Conservation (phyloP, 495 filamentous ascomycete genomes). For the Letharia lupina region DNA sequence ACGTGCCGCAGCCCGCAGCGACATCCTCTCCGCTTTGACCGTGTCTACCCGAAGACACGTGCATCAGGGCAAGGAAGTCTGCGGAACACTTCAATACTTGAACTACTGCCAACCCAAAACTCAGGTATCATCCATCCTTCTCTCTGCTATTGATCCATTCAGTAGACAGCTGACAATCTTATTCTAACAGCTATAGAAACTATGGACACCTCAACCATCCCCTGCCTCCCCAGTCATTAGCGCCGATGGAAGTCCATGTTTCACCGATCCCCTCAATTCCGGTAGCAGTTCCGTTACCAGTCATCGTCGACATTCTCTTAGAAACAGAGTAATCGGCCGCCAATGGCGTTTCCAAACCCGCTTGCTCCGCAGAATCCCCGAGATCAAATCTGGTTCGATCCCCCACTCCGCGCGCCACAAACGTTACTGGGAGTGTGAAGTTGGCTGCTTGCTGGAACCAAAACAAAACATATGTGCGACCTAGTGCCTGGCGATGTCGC, state of each 20-base stretch:
- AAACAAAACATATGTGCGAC: not conserved
- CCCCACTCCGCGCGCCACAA: not conserved
- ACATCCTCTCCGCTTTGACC: slow-evolving; percentile 12
- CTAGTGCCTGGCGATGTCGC: not conserved
- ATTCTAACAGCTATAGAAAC: too few relatives aligned
- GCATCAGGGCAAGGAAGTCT: slow-evolving; percentile 2
- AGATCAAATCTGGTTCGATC: not conserved
- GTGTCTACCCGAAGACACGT: slow-evolving; percentile 13
- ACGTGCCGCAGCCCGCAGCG: slow-evolving; percentile 8
- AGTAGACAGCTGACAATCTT: not conserved
- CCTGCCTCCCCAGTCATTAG: not conserved
- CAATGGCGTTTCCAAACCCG: not conserved
- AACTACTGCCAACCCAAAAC: too few relatives aligned
- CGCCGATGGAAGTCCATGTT: not conserved
- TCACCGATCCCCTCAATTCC: not conserved
- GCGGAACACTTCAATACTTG: not conserved
- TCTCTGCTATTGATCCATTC: not conserved
- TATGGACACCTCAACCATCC: not conserved
- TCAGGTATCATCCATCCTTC: too few relatives aligned
- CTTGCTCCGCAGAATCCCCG: not conserved
- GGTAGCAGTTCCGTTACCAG: not conserved
- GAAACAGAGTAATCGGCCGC: not conserved
- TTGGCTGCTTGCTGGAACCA: not conserved
- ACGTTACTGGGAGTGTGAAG: not conserved
- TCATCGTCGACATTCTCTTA: not conserved